Evolutionary conservation across 805 yeast species (phyloP), one percentile per base, ranked within the genome.

Genomic region (Danielia oregonensis): DNA sequence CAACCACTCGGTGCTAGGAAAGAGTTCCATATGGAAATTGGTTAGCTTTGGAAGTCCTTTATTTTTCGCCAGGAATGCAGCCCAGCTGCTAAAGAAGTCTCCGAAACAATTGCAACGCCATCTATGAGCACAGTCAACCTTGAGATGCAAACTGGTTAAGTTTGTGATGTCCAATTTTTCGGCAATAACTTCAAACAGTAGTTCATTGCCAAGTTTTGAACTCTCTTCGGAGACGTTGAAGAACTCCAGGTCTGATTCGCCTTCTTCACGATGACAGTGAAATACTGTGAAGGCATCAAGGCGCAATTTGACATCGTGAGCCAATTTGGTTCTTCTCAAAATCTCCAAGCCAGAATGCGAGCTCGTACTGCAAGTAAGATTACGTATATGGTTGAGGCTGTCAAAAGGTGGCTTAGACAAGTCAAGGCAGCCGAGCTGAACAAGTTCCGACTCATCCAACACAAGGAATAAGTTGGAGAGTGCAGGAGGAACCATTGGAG

Each of bases 1-100:
- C 26, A 58, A 38, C 68, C 68, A 62, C 31, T 60, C 66, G 17
- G 49, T 32, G 32, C 54, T 57, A 12, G 64, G 66, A 36, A 49
- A 56, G 21, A 55, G 45, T 35, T 56, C 65, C 26, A 60, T 32
- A 38, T 56, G 60, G 33, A 62, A 54, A 30, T 51, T 48, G 4
- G 21, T 33, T 25, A 63, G 40, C 33, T 58, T 59, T 6, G 65
- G 66, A 31, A 61, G 42, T 2, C 65, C 65, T 19, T 37, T 39
- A 38, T 60, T 35, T 2, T 34, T 15, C 6, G 19, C 32, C 9
- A 59, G 48, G 34, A 33, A 59, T 6, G 29, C 15, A 2, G 60
- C 35, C 5, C 61, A 49, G 32, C 59, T 55, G 7, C 48, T 39
- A 38, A 58, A 57, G 35, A 63, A 63, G 6, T 31, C 39, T 5